Base-by-base conservation (phyloP, 2,329 filamentous ascomycete species). In the Colletotrichum sp. region DNA sequence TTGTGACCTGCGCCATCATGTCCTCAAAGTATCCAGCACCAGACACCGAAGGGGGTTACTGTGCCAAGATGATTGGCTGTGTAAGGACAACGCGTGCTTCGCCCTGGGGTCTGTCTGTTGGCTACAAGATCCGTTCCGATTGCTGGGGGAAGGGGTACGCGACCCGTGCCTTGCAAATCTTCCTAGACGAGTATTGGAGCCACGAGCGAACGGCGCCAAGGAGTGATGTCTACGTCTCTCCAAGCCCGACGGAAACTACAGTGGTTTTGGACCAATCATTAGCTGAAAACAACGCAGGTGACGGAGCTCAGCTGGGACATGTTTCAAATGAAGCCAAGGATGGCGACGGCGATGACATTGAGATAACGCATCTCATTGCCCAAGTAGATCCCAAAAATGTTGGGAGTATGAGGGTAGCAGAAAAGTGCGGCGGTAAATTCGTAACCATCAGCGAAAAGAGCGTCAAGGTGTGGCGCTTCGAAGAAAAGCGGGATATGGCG, bases 401-500 rank as follows among this genome's bases (percentile, higher is more conserved):
- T 0, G 71, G 65, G 4, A 73, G 71, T 43, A 73, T 70, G 56
- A 48, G 36, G 38, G 71, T 70, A 18, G 38, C 38, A 6, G 65
- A 73, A 13, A 73, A 70, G 38, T 70, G 38, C 30, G 71, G 66
- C 15, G 71, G 71, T 0, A 58, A 30, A 9, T 24, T 64, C 12
- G 30, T 58, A n/a, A 16, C 65, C 21, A 30, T 73, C 55, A 18
- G 30, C 30, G 60, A 38, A 6, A 58, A 36, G 24, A 32, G 71
- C 32, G 24, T 73, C 30, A 73, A 73, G 43, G 38, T 73, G 7
- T 73, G 71, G 71, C 71, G 71, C 26, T 73, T 73, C 43, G 21
- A 34, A 1, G 66, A 73, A 26, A 62, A n/a, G 56, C 28, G 71
- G 18, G 71, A 73, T 15, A 70, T 70, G 71, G 71, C 71, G n/a